Percentiles rank a stretch among this genome's conserved stretches.
Evolutionary conservation across 192 early-diverging fungal species (phyloP).

Genomic region (Gamsiella multidivaricata): DNA sequence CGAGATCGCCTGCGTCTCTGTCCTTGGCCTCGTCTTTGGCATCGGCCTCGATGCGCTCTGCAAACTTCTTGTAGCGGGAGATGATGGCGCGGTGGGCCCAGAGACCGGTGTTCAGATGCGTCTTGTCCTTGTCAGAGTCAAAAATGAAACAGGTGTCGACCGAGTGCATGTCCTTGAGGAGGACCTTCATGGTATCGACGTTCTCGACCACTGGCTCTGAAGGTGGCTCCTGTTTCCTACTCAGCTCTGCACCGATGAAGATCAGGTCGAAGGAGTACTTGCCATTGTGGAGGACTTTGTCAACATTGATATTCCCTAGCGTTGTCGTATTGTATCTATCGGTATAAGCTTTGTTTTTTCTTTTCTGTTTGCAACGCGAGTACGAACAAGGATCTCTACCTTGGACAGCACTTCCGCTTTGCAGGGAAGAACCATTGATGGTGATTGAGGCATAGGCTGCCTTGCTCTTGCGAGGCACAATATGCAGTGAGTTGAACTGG

Average conservation of each 20-base stretch:
- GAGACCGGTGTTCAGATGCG: neutral
- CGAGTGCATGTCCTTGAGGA: constrained; percentile 14
- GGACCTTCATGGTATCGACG: neutral
- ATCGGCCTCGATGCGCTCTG: neutral
- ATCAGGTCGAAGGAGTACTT: constrained; percentile 1
- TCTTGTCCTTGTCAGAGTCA: constrained; percentile 7
- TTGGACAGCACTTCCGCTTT: too few species aligned
- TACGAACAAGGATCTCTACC: too few species aligned
- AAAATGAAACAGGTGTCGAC: constrained; percentile 20
- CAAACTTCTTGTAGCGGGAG: neutral
- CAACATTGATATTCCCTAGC: neutral
- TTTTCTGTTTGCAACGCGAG: too few species aligned
- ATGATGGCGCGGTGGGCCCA: constrained; percentile 14
- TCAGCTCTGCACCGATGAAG: neutral
- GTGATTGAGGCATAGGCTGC: too few species aligned
- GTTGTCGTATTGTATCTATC: neutral
- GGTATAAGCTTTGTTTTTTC: too few species aligned
- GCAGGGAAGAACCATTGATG: too few species aligned
- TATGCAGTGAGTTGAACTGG: too few species aligned
- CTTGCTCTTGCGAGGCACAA: too few species aligned
- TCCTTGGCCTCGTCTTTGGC: neutral
- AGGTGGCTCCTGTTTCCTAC: neutral
- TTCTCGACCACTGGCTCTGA: neutral
- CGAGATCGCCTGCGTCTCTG: neutral
- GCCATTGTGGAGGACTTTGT: neutral